Percentiles rank a stretch among this genome's conserved stretches.
Conservation (phyloP, 805 yeast genomes). For the Pichia sporocuriosa region DNA sequence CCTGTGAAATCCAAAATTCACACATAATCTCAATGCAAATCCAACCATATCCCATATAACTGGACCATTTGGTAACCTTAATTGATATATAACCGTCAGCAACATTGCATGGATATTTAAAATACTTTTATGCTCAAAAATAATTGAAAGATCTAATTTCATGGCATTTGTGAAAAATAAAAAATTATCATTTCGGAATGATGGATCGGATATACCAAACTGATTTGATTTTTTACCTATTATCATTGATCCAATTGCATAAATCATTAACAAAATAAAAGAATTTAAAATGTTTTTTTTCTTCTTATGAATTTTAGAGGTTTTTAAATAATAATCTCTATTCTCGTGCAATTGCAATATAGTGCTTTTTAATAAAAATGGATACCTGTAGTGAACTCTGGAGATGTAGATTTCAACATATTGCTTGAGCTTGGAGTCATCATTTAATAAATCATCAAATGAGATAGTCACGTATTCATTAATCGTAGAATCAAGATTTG, state of each 20-base stretch:
- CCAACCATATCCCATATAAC: slow-evolving; percentile 18
- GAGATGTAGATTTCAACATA: slow-evolving; percentile 8
- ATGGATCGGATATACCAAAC: background rate
- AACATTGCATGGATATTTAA: slow-evolving; percentile 9
- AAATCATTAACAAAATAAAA: slow-evolving; percentile 13
- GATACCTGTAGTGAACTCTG: slow-evolving; percentile 12
- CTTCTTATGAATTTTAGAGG: background rate
- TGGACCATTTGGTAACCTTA: slow-evolving; percentile 15
- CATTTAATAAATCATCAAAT: slow-evolving; percentile 3
- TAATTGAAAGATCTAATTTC: slow-evolving; percentile 4
- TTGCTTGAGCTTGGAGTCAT: background rate
- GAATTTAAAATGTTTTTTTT: slow-evolving; percentile 2
- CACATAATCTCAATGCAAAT: slow-evolving; percentile 13
- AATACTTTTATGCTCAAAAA: slow-evolving; percentile 9
- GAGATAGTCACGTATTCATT: background rate
- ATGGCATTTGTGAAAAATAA: slow-evolving; percentile 9
- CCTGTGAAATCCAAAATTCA: slow-evolving; percentile 17
- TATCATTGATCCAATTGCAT: slow-evolving; percentile 14
- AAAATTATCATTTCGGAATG: slow-evolving; percentile 4
- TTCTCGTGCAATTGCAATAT: slow-evolving; percentile 7
- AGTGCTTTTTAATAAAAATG: slow-evolving; percentile 8
- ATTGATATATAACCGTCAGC: slow-evolving; percentile 13
- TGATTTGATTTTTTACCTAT: background rate
- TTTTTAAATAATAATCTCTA: slow-evolving; percentile 6
- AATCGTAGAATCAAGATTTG: background rate